A percentile compares a stretch with the other conserved stretches of the same genome.
Evolutionary conservation across 2,329 filamentous ascomycete species (phyloP).

Genomic region (Cladosporium cucumerinum): DNA sequence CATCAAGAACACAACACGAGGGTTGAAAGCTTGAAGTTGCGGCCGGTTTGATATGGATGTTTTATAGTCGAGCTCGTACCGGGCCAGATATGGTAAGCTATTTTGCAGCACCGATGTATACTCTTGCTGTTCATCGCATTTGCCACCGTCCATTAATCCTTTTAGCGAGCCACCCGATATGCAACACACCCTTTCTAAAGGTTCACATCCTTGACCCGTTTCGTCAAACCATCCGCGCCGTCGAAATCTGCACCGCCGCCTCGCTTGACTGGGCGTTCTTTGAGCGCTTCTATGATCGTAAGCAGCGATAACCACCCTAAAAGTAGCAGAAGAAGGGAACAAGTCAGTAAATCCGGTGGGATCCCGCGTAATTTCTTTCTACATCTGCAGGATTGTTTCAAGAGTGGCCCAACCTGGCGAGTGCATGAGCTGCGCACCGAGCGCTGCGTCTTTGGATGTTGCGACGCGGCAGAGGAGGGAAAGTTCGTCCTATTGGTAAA

Average conservation of each 20-base stretch:
- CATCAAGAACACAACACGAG: no score
- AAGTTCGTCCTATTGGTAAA: conserved; percentile 72
- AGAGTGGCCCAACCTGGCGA: conserved; percentile 93
- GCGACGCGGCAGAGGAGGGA: conserved; percentile 80
- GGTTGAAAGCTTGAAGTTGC: no score
- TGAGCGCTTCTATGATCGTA: conserved; percentile 90
- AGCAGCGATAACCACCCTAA: conserved; percentile 54
- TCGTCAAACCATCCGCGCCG: conserved; percentile 25
- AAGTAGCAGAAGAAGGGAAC: conserved; percentile 20
- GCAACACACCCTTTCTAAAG: conserved; percentile 7
- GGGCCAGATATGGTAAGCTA: background rate
- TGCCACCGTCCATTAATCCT: background rate
- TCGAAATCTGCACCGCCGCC: conserved; percentile 22
- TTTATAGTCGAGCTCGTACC: background rate
- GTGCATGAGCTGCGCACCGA: conserved; percentile 78
- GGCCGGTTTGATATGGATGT: background rate
- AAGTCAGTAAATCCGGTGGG: conserved; percentile 23
- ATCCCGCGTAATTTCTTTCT: conserved; percentile 16
- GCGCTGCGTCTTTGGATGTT: conserved; percentile 72
- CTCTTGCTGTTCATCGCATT: background rate
- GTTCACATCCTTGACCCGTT: conserved; percentile 28
- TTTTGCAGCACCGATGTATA: background rate
- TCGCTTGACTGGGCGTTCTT: conserved; percentile 76
- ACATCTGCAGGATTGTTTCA: conserved; percentile 71
- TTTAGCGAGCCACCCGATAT: background rate